Conservation (phyloP, 106 monocot genomes). For the Alisma plantagoaquatica region DNA sequence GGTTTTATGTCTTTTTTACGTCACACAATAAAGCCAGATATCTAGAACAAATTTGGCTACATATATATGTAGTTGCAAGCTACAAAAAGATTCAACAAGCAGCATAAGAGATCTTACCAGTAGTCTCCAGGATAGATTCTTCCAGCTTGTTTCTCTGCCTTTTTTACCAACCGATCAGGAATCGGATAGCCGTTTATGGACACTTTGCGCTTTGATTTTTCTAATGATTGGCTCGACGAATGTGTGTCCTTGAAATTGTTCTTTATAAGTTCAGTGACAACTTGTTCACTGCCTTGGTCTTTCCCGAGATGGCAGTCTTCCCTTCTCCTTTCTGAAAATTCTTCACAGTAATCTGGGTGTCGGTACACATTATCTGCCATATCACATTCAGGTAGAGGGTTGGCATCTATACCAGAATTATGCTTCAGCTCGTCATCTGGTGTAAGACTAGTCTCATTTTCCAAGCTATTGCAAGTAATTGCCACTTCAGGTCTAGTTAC, state of each 20-base stretch:
- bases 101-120: too few species aligned
- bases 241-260: constrained; percentile 70
- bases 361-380: constrained; percentile 46
- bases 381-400: constrained; percentile 49
- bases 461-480: constrained; percentile 60
- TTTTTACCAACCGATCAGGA: constrained; percentile 73
- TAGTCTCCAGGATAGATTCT: constrained; percentile 78
- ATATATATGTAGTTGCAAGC: too few species aligned
- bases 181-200: constrained; percentile 65
- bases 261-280: constrained; percentile 76
- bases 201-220: constrained; percentile 49
- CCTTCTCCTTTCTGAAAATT: constrained; percentile 33
- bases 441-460: constrained; percentile 52
- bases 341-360: constrained; percentile 40
- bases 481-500: constrained; percentile 44
- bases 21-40: too few species aligned
- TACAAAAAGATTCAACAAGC: too few species aligned
- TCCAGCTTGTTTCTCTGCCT: constrained; percentile 89
- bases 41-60: too few species aligned
- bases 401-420: constrained; percentile 56
- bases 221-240: constrained; percentile 33
- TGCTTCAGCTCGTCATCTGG: constrained; percentile 47
- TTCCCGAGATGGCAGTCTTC: constrained; percentile 32
- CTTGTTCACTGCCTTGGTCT: constrained; percentile 60
- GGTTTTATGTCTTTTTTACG: too few species aligned